These are phyloP conservation scores for Myriosclerotinia curreyana DNA, from an alignment of 2,329 filamentous ascomycete genomes.

Conservation along the genomic window DNA sequence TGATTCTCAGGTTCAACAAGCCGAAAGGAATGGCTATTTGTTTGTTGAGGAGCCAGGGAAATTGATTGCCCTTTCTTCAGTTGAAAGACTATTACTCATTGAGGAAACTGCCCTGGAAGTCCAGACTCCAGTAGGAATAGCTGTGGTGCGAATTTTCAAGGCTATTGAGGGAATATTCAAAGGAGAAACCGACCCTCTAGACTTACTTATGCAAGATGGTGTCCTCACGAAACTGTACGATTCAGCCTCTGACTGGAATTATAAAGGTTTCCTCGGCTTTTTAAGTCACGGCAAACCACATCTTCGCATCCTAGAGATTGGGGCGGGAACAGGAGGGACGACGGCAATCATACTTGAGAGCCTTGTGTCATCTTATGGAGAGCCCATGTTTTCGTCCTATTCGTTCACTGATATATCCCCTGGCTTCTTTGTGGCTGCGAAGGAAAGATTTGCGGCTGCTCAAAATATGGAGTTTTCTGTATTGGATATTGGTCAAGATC, in stretches of 20 bases:
- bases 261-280: neutral
- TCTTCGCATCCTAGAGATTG: constrained; percentile 31
- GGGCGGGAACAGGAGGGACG: too few relatives aligned
- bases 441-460: neutral
- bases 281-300: constrained; percentile 28
- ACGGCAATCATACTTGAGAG: constrained; percentile 25
- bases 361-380: constrained; percentile 18
- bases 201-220: neutral
- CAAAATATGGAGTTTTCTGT: constrained; percentile 14
- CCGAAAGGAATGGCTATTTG: neutral
- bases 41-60: neutral
- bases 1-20: neutral
- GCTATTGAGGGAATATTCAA: neutral
- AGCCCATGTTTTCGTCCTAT: constrained; percentile 24
- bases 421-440: constrained; percentile 36
- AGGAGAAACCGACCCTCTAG: neutral
- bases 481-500: constrained; percentile 40
- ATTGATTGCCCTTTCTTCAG: neutral
- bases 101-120: neutral
- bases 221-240: neutral
- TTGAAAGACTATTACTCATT: neutral
- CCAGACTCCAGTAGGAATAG: neutral
- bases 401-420: constrained; percentile 34
- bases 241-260: neutral
- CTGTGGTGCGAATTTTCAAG: neutral